A percentile compares a stretch with the other conserved stretches of the same genome.
These are phyloP conservation scores for Kluyveromyces sp. DNA, from an alignment of 1,139 yeast species.

Conservation along the genomic window DNA sequence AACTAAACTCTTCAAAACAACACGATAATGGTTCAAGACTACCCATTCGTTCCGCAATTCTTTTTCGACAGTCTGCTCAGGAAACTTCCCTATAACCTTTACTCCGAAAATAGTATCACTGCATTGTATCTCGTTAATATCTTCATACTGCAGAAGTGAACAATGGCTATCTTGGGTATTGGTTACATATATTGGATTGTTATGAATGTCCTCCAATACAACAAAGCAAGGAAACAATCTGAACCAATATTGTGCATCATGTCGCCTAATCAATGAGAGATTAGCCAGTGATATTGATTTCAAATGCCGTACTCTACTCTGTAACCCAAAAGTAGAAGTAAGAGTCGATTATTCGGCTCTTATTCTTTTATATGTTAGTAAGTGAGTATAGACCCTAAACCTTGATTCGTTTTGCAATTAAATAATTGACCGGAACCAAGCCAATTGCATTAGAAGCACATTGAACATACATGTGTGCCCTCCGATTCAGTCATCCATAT, in stretches of 20 bases:
- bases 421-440: not conserved
- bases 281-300: constrained; percentile 18
- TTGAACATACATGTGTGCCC: not conserved
- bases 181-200: constrained; percentile 20
- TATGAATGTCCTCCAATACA: constrained; percentile 16
- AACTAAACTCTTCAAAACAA: constrained; percentile 15
- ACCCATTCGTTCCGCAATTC: constrained; percentile 14
- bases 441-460: not conserved
- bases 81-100: constrained; percentile 14
- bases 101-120: constrained; percentile 11
- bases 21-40: constrained; percentile 7
- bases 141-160: constrained; percentile 19
- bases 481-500: constrained; percentile 1
- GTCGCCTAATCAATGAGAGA: constrained; percentile 9
- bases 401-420: not conserved
- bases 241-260: constrained; percentile 2
- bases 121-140: constrained; percentile 14
- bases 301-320: constrained; percentile 23
- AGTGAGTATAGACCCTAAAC: not conserved
- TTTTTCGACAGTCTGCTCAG: not conserved
- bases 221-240: constrained; percentile 16
- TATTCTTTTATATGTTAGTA: not conserved
- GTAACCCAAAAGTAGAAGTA: no score
- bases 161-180: constrained; percentile 19
- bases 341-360: not conserved